Conservation (phyloP, 306 rosid genomes). For the Dryas octopetala region DNA sequence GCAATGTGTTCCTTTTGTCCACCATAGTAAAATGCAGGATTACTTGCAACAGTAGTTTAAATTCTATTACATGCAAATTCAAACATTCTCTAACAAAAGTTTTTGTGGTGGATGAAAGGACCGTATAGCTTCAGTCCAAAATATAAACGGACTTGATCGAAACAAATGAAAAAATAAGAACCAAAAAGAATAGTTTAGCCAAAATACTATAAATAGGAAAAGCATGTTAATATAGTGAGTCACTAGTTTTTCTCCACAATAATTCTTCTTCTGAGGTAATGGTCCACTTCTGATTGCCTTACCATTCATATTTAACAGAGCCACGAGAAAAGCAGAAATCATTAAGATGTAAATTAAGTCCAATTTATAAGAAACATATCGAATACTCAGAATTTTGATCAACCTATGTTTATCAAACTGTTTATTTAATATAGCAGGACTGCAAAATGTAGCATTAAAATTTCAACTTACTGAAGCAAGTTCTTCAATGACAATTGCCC, state of each 20-base stretch:
- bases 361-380: background rate
- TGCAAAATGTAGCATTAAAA: background rate
- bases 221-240: background rate
- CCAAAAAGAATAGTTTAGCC: background rate
- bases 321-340: background rate
- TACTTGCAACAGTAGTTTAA: no score
- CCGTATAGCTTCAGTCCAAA: background rate
- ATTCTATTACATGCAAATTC: background rate
- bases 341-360: background rate
- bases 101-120: background rate
- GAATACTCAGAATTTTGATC: background rate
- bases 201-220: background rate
- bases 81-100: background rate
- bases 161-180: background rate
- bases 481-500: conserved; percentile 93
- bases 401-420: background rate
- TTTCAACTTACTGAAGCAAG: conserved; percentile 82
- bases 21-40: background rate
- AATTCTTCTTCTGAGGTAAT: background rate
- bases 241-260: background rate
- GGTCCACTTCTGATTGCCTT: background rate
- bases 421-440: background rate
- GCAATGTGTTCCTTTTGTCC: background rate
- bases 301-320: background rate
- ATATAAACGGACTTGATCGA: background rate